Conservation (phyloP, 495 filamentous ascomycete genomes). For the Neurospora intermedia region DNA sequence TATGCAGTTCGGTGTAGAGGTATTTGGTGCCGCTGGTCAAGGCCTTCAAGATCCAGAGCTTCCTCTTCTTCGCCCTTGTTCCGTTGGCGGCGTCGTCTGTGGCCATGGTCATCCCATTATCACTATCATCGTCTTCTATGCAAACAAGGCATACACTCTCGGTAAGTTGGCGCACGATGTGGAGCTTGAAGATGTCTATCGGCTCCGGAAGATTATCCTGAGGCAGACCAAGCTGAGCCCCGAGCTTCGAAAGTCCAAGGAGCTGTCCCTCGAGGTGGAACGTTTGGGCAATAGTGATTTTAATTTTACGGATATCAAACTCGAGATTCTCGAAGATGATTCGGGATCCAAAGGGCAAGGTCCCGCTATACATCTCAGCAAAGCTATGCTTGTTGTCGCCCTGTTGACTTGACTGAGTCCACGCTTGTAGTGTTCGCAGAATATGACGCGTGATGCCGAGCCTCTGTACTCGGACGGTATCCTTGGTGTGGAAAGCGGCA, state of each 20-base stretch:
- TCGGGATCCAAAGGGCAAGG: conserved; percentile 35
- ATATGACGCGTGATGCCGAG: conserved; percentile 35
- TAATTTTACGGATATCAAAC: conserved; percentile 25
- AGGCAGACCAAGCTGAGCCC: conserved; percentile 17
- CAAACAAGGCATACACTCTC: conserved; percentile 37
- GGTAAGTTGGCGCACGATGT: conserved; percentile 31
- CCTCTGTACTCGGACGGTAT: conserved; percentile 24
- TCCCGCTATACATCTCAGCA: conserved; percentile 14
- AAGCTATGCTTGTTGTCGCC: neutral
- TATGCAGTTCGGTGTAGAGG: conserved; percentile 36
- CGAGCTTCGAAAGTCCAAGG: conserved; percentile 19
- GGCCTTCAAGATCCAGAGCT: conserved; percentile 38
- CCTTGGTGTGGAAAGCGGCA: conserved; percentile 38
- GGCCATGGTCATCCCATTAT: neutral
- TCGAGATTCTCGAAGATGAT: conserved; percentile 34
- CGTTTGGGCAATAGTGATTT: conserved; percentile 28
- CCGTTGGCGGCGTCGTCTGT: neutral
- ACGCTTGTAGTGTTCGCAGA: conserved; percentile 31
- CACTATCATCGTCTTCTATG: conserved; percentile 8
- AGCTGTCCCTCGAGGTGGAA: conserved; percentile 33
- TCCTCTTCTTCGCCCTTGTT: neutral
- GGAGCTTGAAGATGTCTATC: conserved; percentile 30
- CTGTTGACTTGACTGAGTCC: conserved; percentile 15
- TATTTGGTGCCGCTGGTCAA: conserved; percentile 38
- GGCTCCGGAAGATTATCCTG: conserved; percentile 20